These are phyloP conservation scores for Stramenopiles sp. DNA, from an alignment of 352 stramenopile species.

Conservation along the genomic window DNA sequence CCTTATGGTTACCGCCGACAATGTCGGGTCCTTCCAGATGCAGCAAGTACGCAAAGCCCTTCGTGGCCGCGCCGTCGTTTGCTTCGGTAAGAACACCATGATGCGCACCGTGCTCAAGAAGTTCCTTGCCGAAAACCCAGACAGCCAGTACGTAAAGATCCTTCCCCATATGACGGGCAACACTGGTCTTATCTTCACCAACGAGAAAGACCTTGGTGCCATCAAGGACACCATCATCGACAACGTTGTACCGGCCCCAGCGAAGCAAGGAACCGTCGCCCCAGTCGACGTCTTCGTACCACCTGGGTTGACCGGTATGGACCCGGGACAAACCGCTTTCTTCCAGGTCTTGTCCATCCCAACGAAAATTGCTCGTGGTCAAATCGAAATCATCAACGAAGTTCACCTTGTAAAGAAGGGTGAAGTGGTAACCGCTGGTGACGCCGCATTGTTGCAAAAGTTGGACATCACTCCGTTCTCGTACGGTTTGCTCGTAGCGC, in stretches of 20 bases:
- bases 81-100: slow-evolving; percentile 99
- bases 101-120: slow-evolving; percentile 95
- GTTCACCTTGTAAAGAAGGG: slow-evolving; percentile 80
- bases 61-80: slow-evolving; percentile 75
- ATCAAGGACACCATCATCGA: slow-evolving; percentile 53
- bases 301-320: slow-evolving; percentile 88
- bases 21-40: slow-evolving; percentile 98
- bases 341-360: slow-evolving; percentile 97
- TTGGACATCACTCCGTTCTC: slow-evolving; percentile 96
- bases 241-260: slow-evolving; percentile 77
- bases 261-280: slow-evolving; percentile 80
- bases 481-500: slow-evolving; percentile 87
- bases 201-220: slow-evolving; percentile 77
- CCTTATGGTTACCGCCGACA: slow-evolving; percentile 95
- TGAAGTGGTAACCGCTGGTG: slow-evolving; percentile 92
- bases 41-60: slow-evolving; percentile 88
- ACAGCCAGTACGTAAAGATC: slow-evolving; percentile 68
- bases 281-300: slow-evolving; percentile 87
- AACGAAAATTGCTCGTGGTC: slow-evolving; percentile 98
- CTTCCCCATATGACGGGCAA: slow-evolving; percentile 78
- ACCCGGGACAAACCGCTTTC: slow-evolving; percentile 97
- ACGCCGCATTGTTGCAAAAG: slow-evolving; percentile 93
- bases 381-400: slow-evolving; percentile 98
- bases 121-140: slow-evolving; percentile 89
- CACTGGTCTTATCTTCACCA: slow-evolving; percentile 99